These are phyloP conservation scores for Suhomyces faveliae DNA, from an alignment of 805 yeast species.

Conservation along the genomic window DNA sequence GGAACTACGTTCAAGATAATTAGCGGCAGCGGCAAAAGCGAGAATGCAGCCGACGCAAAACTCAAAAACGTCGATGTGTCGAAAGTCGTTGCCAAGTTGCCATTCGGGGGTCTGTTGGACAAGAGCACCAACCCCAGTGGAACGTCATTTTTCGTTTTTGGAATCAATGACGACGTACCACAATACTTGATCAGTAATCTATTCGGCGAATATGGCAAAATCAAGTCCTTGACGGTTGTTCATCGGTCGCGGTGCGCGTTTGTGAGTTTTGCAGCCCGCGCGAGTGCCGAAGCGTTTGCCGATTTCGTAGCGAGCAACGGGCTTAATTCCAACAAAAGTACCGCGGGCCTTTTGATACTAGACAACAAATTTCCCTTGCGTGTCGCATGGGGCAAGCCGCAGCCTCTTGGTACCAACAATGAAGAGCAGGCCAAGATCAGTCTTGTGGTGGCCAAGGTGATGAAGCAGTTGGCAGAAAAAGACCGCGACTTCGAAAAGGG, in stretches of 20 bases:
- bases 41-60: constrained; percentile 12
- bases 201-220: constrained; percentile 45
- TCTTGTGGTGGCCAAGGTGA: constrained; percentile 48
- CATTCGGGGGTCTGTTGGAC: constrained; percentile 59
- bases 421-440: constrained; percentile 50
- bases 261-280: constrained; percentile 49
- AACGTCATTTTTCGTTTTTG: constrained; percentile 72
- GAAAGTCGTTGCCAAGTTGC: constrained; percentile 58
- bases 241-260: constrained; percentile 66
- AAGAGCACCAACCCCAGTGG: constrained; percentile 41
- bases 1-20: constrained; percentile 8
- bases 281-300: constrained; percentile 49
- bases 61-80: constrained; percentile 45
- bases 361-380: constrained; percentile 45
- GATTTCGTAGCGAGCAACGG: constrained; percentile 21
- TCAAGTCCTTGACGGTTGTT: constrained; percentile 49
- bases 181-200: constrained; percentile 57
- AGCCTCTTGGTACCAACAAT: constrained; percentile 39
- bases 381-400: constrained; percentile 54
- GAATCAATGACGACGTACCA: constrained; percentile 64
- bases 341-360: constrained; percentile 35
- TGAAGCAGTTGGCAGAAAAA: constrained; percentile 51
- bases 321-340: constrained; percentile 21
- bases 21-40: constrained; percentile 6
- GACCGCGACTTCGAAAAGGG: constrained; percentile 18